A percentile compares a stretch with the other conserved stretches of the same genome.
phyloP scores from a whole-genome alignment of 2,329 filamentous ascomycete genomes.

The Colletotrichum euphorbiae region DNA sequence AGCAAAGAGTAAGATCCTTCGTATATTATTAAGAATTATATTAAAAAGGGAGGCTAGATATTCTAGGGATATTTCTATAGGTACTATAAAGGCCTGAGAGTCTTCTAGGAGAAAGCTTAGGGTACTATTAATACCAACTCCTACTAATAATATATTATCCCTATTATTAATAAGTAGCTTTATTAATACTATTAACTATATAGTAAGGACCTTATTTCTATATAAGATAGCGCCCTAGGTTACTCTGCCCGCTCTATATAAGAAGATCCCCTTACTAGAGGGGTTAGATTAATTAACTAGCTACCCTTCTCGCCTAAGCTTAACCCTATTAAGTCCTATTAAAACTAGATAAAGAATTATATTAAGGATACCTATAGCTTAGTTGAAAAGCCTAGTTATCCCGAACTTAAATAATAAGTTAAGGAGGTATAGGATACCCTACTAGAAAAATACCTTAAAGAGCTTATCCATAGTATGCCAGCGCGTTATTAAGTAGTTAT shows the following conservation, averaged over 20 bases:
- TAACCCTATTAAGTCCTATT: constrained; percentile 1
- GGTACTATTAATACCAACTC: background rate
- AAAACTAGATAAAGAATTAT: constrained; percentile 11
- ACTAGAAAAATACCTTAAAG: too few relatives aligned
- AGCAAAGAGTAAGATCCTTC: background rate
- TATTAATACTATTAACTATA: background rate
- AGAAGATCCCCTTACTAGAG: background rate
- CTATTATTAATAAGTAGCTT: background rate
- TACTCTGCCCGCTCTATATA: background rate
- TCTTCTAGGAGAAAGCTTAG: background rate
- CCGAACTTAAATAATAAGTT: background rate
- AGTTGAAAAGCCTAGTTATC: too few relatives aligned
- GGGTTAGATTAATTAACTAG: background rate
- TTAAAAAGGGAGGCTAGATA: background rate
- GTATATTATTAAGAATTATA: background rate
- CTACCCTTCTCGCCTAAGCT: background rate
- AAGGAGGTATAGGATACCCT: too few relatives aligned
- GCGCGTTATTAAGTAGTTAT: background rate
- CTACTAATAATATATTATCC: background rate
- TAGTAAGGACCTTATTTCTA: constrained; percentile 6
- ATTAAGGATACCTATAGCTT: background rate
- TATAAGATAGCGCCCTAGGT: background rate
- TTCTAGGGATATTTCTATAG: constrained; percentile 1
- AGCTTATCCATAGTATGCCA: too few relatives aligned
- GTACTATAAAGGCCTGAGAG: background rate